phyloP scores from a whole-genome alignment of 1,284 basidiomycete species.

The Inonotus obliquus region DNA sequence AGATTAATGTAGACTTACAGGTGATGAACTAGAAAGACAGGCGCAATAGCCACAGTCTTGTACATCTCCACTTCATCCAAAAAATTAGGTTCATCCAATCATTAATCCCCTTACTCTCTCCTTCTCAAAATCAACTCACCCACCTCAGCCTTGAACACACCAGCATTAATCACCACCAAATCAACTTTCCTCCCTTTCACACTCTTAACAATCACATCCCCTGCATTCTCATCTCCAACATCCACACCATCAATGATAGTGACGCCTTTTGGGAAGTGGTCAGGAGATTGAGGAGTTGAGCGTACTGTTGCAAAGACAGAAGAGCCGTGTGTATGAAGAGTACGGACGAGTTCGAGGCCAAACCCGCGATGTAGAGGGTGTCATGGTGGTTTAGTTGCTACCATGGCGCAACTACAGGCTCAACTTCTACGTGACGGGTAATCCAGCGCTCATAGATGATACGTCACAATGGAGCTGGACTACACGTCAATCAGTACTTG shows the following conservation, averaged over 20 bases:
- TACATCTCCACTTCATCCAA: conserved; percentile 41
- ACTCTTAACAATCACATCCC: conserved; percentile 31
- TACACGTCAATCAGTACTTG: no score
- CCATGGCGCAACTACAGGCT: no score
- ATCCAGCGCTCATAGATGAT: no score
- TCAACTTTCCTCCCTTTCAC: conserved; percentile 32
- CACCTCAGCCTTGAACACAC: conserved; percentile 38
- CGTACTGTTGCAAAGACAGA: conserved; percentile 38
- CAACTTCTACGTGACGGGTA: no score
- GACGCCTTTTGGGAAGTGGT: conserved; percentile 29
- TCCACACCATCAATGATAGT: conserved; percentile 36
- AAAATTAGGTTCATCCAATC: conserved; percentile 33
- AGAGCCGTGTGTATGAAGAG: conserved; percentile 23
- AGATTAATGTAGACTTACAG: conserved; percentile 26
- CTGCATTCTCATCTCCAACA: conserved; percentile 31
- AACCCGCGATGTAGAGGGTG: conserved; percentile 33
- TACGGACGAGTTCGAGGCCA: conserved; percentile 36
- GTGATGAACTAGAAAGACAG: conserved; percentile 33
- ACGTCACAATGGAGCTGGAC: no score
- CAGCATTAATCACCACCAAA: conserved; percentile 36
- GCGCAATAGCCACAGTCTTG: conserved; percentile 40
- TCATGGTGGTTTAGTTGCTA: background rate
- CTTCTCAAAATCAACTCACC: conserved; percentile 7
- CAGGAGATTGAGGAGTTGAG: conserved; percentile 16
- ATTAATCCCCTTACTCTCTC: background rate